Percentiles rank a stretch among this genome's conserved stretches.
These are phyloP conservation scores for Multifurca ochricompacta DNA, from an alignment of 768 basidiomycete genomes.

Conservation along the genomic window DNA sequence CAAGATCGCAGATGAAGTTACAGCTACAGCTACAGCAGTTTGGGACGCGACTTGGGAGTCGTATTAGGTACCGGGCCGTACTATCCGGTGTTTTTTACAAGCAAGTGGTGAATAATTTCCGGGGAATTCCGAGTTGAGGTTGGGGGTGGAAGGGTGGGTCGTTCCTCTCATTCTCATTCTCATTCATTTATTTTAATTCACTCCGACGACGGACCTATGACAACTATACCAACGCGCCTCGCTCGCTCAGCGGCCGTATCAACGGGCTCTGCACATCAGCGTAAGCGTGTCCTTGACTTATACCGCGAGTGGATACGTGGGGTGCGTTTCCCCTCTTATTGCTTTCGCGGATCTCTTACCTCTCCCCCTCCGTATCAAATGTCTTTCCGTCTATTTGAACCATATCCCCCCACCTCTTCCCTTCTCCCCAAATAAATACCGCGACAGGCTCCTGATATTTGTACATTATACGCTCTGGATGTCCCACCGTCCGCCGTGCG, in stretches of 20 bases:
- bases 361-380: too few relatives aligned
- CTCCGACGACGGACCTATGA: conserved; percentile 34
- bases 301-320: conserved; percentile 94
- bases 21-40: too few relatives aligned
- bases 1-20: background rate
- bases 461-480: conserved; percentile 72
- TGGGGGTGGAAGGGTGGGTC: background rate
- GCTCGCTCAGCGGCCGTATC: conserved; percentile 65
- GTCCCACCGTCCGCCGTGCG: conserved; percentile 72
- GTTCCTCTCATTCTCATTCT: too few relatives aligned
- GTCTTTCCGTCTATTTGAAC: too few relatives aligned
- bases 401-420: background rate
- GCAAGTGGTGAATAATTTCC: background rate
- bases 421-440: background rate
- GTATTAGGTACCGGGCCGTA: background rate
- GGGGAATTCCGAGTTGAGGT: background rate
- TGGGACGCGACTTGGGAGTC: too few relatives aligned
- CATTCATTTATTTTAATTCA: too few relatives aligned
- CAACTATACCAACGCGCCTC: conserved; percentile 86
- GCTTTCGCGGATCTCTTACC: background rate
- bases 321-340: conserved; percentile 41
- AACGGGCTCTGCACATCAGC: conserved; percentile 48
- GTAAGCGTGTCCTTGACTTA: conserved; percentile 59
- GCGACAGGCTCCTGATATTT: conserved; percentile 83
- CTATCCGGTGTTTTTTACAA: background rate